phyloP scores from a whole-genome alignment of 1,284 basidiomycete genomes.

The Malassezia nana region DNA sequence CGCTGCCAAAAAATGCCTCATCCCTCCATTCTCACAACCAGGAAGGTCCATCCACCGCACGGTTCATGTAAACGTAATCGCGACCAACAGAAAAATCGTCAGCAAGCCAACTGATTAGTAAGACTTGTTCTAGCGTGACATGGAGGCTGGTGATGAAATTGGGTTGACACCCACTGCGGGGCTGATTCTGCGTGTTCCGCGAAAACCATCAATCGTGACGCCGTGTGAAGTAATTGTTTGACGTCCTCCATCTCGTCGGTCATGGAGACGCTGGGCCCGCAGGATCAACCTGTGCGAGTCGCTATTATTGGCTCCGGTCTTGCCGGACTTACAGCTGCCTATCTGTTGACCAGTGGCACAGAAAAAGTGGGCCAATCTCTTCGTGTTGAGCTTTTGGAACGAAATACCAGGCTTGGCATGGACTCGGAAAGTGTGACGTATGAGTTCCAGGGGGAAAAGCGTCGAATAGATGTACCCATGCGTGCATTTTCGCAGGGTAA shows the following conservation, averaged over 20 bases:
- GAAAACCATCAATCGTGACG: background rate
- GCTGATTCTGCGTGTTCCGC: background rate
- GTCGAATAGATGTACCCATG: conserved; percentile 44
- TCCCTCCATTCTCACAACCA: background rate
- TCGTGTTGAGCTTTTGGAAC: conserved; percentile 36
- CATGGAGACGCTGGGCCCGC: background rate
- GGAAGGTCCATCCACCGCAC: background rate
- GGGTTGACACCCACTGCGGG: background rate
- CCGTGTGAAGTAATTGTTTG: background rate
- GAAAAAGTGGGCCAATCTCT: conserved; percentile 7
- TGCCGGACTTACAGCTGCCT: conserved; percentile 71
- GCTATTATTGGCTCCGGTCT: conserved; percentile 83
- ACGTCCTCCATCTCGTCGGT: background rate
- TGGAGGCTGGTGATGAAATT: background rate
- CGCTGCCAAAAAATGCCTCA: background rate
- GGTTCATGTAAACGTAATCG: background rate
- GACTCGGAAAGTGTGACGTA: conserved; percentile 40
- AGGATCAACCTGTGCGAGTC: conserved; percentile 44
- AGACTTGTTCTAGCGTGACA: background rate
- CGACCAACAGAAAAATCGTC: background rate
- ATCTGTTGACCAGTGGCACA: conserved; percentile 57
- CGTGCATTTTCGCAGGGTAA: conserved; percentile 36
- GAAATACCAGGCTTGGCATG: conserved; percentile 33
- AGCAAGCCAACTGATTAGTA: background rate
- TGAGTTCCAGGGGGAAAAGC: background rate